Percentiles rank a stretch among this genome's conserved stretches.
phyloP scores from a whole-genome alignment of 495 filamentous ascomycete species.

The Talaromyces thailandensis region DNA sequence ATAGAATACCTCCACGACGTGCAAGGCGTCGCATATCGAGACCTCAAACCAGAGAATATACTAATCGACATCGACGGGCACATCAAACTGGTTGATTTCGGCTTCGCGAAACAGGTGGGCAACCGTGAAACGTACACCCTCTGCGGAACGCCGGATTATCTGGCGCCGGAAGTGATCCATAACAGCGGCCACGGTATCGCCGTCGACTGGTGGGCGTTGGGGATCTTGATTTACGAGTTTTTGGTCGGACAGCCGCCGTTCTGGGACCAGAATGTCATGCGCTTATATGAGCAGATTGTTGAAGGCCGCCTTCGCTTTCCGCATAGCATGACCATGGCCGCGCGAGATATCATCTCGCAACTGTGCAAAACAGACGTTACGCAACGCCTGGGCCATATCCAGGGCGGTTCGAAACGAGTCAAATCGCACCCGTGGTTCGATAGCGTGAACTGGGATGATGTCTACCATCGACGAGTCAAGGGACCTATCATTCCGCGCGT shows the following conservation, averaged over 20 bases:
- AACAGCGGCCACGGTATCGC: conserved; percentile 91
- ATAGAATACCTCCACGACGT: conserved; percentile 85
- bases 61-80: conserved; percentile 87
- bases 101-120: conserved; percentile 71
- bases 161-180: conserved; percentile 93
- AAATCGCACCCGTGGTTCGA: conserved; percentile 84
- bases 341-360: conserved; percentile 73
- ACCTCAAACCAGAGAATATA: conserved; percentile 95
- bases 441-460: conserved; percentile 75
- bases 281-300: conserved; percentile 74
- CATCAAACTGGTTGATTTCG: conserved; percentile 96
- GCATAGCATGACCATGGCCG: conserved; percentile 55
- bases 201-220: conserved; percentile 99
- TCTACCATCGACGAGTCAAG: conserved; percentile 58
- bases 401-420: conserved; percentile 70
- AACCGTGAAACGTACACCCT: conserved; percentile 83
- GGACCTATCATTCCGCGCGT: conserved; percentile 85
- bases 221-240: conserved; percentile 94
- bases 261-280: conserved; percentile 92
- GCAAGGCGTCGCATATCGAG: conserved; percentile 82
- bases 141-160: conserved; percentile 93
- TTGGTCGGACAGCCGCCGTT: conserved; percentile 93
- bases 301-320: conserved; percentile 32
- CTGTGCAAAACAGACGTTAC: conserved; percentile 87
- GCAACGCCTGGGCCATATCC: conserved; percentile 80